Evolutionary conservation across 352 stramenopile genomes (phyloP).

Genomic region (Globisporangium polare): DNA sequence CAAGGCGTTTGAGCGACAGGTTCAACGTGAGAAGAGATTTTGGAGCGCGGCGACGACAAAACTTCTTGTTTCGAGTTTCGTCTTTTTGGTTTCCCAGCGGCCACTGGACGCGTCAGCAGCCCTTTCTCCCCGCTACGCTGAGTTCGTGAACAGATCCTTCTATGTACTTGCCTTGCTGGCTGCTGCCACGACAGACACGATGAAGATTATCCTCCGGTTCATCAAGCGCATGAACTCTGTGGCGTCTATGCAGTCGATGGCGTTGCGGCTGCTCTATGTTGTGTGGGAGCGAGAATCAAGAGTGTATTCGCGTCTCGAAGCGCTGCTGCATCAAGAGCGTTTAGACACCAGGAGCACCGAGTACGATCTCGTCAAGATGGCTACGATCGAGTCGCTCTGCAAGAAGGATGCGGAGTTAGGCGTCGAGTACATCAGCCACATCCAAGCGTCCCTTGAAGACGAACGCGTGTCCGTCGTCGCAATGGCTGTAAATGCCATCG

Average conservation of each 20-base stretch:
- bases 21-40: constrained; percentile 17
- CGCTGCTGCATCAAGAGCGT: constrained; percentile 37
- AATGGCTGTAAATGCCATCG: constrained; percentile 66
- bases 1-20: constrained; percentile 37
- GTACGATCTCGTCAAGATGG: constrained; percentile 44
- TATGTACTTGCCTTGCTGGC: constrained; percentile 45
- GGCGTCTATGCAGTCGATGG: constrained; percentile 31
- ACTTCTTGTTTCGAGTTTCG: constrained; percentile 52
- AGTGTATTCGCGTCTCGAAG: constrained; percentile 58
- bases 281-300: constrained; percentile 66
- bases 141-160: constrained; percentile 41
- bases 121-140: constrained; percentile 6
- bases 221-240: constrained; percentile 54
- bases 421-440: constrained; percentile 58
- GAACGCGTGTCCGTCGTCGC: constrained; percentile 40
- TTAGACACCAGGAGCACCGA: constrained; percentile 26
- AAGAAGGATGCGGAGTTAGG: constrained; percentile 57
- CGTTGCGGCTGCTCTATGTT: constrained; percentile 51
- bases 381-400: constrained; percentile 62
- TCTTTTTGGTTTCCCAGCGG: constrained; percentile 54
- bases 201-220: constrained; percentile 68
- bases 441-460: constrained; percentile 60
- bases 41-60: constrained; percentile 32
- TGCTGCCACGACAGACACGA: constrained; percentile 58
- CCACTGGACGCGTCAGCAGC: not conserved